phyloP scores from a whole-genome alignment of 306 rosid genomes.

The Datisca glomerata region DNA sequence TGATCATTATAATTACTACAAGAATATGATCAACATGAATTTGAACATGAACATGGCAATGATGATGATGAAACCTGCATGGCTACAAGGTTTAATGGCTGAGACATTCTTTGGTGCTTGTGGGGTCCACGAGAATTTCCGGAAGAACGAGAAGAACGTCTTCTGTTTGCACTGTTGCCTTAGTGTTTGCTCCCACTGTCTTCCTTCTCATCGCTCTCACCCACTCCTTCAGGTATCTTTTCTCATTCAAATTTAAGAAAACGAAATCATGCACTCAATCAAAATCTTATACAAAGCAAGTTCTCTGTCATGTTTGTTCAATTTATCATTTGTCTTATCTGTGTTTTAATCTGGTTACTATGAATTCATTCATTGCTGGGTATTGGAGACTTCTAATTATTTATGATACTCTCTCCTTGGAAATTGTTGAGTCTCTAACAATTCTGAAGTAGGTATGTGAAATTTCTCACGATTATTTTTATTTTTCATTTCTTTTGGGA shows the following conservation, averaged over 20 bases:
- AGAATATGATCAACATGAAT: constrained; percentile 3
- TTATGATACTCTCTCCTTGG: too few species aligned
- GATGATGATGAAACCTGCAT: constrained; percentile 70
- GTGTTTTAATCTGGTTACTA: background rate
- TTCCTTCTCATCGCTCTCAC: constrained; percentile 59
- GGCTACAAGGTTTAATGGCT: constrained; percentile 66
- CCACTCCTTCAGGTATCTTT: constrained; percentile 81
- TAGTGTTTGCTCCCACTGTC: constrained; percentile 90
- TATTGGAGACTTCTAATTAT: too few species aligned
- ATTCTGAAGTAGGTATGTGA: background rate
- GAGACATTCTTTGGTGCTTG: constrained; percentile 90
- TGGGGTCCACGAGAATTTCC: constrained; percentile 65
- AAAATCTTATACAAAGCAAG: too few species aligned
- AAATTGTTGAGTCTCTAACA: background rate
- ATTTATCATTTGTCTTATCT: too few species aligned
- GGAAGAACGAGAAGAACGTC: constrained; percentile 97
- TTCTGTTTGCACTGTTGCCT: constrained; percentile 87
- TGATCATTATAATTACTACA: constrained; percentile 9
- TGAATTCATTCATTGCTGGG: too few species aligned
- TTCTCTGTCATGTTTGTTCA: too few species aligned
- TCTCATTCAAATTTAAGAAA: too few species aligned
- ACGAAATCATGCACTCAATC: too few species aligned
- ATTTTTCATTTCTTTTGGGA: background rate
- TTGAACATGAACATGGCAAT: background rate
- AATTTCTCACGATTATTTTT: background rate